These are phyloP conservation scores for Tuber brumale DNA, from an alignment of 495 filamentous ascomycete species.

Conservation along the genomic window DNA sequence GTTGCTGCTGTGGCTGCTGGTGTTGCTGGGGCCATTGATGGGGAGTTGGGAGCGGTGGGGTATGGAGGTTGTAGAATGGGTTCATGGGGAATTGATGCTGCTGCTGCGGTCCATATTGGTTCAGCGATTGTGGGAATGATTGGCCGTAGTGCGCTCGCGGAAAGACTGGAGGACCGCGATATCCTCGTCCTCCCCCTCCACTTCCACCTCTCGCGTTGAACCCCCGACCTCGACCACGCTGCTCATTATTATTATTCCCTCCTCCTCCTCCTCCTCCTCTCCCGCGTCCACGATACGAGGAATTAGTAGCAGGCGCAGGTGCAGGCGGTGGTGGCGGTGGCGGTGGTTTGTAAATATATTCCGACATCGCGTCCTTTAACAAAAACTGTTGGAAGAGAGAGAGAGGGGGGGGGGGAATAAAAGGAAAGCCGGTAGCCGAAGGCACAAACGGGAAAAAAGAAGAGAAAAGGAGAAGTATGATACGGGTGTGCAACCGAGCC, in stretches of 20 bases:
- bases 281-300: slow-evolving; percentile 8
- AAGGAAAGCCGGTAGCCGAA: neutral
- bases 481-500: neutral
- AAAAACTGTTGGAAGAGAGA: neutral
- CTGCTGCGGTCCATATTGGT: slow-evolving; percentile 10
- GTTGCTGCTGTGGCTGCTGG: slow-evolving; percentile 9
- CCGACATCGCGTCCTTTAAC: slow-evolving; percentile 22
- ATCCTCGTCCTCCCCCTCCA: slow-evolving; percentile 12
- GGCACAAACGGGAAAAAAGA: neutral
- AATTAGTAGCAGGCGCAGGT: neutral
- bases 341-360: slow-evolving; percentile 36
- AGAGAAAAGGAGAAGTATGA: neutral
- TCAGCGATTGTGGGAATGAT: slow-evolving; percentile 7
- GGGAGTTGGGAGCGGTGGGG: neutral
- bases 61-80: neutral
- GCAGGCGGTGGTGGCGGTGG: slow-evolving; percentile 20
- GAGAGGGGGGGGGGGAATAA: neutral
- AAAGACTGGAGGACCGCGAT: neutral
- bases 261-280: slow-evolving; percentile 2
- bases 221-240: slow-evolving; percentile 2
- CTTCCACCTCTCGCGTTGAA: neutral
- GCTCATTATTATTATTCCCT: slow-evolving; percentile 3
- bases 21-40: neutral
- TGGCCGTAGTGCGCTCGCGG: neutral
- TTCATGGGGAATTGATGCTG: slow-evolving; percentile 9